Base-by-base conservation (phyloP, 208 protist species). In the Leptomonas seymouri region DNA sequence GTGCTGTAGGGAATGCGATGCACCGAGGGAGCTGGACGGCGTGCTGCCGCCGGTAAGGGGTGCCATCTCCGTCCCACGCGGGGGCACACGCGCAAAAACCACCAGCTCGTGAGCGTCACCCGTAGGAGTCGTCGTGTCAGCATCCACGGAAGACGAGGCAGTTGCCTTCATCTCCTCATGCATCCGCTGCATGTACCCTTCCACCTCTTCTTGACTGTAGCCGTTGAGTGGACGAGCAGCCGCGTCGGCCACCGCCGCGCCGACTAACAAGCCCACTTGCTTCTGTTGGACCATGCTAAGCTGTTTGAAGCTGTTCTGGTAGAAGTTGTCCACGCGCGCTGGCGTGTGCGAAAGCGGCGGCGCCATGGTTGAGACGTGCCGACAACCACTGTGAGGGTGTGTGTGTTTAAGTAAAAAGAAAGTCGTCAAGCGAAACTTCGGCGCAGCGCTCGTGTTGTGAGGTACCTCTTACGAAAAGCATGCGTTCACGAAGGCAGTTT, bases 241-340 rank as follows among this genome's bases (percentile, higher is more conserved):
- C 0, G 87, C 89, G 73, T 97, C 91, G 12, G 78, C 91, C 28
- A 97, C 88, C 25, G 77, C 79, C 27, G 86, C 81, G 0, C 89
- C 91, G 31, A 97, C 67, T 3, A 97, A 18, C 45, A 93, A 67
- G 0, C 91, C 91, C 7, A 88, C 82, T 65, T 97, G 91, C 50
- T 71, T 67, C 70, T 97, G 91, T 58, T 94, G 89, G 9, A 94
- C 67, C 53, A 75, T 80, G 59, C 83, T 92, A n/a, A 94, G 87
- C 55, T 97, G 91, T 23, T 85, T 90, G 75, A 94, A 93, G 70
- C 89, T 94, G 60, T 81, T 93, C 56, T 90, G 69, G 59, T 94
- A 97, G 45, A 91, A 93, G 69, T 93, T 90, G 31, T 70, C 58
- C 23, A 61, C 70, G 16, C 51, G 74, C 27, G 25, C n/a, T n/a